These are phyloP conservation scores for Populus tremula DNA, from an alignment of 345 rosid species.

Conservation along the genomic window DNA sequence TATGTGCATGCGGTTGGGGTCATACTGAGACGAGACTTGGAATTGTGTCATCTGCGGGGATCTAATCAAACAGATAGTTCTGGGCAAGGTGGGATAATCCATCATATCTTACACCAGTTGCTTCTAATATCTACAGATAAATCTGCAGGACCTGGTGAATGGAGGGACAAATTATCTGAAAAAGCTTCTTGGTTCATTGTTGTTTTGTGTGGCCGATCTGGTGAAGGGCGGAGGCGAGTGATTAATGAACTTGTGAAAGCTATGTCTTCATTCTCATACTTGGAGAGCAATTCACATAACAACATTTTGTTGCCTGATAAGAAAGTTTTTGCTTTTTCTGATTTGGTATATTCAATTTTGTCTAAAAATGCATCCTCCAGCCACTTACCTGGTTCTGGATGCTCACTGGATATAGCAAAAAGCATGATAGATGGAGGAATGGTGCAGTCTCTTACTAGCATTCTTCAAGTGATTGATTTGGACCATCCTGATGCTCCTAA, in stretches of 20 bases:
- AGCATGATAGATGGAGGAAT: constrained; percentile 93
- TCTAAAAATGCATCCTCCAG: constrained; percentile 81
- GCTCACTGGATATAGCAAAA: constrained; percentile 89
- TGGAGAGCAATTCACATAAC: constrained; percentile 61
- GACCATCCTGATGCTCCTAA: constrained; percentile 98
- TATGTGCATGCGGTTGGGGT: constrained; percentile 84
- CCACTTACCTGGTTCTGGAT: constrained; percentile 79
- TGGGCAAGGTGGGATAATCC: constrained; percentile 63
- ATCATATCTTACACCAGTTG: constrained; percentile 75
- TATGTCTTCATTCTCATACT: constrained; percentile 58
- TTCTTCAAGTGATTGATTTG: constrained; percentile 83
- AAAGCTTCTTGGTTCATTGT: constrained; percentile 90
- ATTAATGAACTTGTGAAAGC: constrained; percentile 81
- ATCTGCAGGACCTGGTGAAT: constrained; percentile 77
- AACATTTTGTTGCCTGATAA: constrained; percentile 66
- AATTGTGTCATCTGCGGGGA: constrained; percentile 65
- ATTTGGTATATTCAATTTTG: constrained; percentile 73
- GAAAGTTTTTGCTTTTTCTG: constrained; percentile 69
- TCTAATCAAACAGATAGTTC: constrained; percentile 53
- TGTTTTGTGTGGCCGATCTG: constrained; percentile 80
- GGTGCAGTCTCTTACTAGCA: constrained; percentile 68
- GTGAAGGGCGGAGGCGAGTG: constrained; percentile 88
- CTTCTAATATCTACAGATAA: constrained; percentile 71
- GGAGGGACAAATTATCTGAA: constrained; percentile 87
- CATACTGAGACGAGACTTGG: constrained; percentile 77